These are phyloP conservation scores for Linum tenue DNA, from an alignment of 345 rosid species.

Conservation along the genomic window DNA sequence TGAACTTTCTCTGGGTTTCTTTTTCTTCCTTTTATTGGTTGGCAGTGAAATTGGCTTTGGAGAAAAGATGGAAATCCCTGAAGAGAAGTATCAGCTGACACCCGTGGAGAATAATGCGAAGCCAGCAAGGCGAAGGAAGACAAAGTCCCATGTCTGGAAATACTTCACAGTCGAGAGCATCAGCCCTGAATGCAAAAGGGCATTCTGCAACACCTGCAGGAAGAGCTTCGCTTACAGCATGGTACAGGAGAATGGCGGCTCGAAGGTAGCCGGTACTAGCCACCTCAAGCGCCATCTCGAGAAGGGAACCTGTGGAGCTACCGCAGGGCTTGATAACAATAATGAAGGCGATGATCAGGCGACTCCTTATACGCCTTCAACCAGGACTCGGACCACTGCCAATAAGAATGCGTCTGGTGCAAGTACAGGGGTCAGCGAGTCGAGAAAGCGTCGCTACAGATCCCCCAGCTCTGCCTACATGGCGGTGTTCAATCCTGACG, in stretches of 20 bases:
- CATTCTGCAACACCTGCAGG: slow-evolving; percentile 82
- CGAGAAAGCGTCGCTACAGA: slow-evolving; percentile 64
- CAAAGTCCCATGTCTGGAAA: slow-evolving; percentile 92
- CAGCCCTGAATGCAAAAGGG: slow-evolving; percentile 68
- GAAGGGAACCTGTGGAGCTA: slow-evolving; percentile 71
- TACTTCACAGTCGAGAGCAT: slow-evolving; percentile 68
- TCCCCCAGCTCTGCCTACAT: slow-evolving; percentile 31
- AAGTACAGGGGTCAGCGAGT: slow-evolving; percentile 24
- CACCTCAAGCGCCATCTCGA: slow-evolving; percentile 91
- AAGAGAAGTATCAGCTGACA: background rate
- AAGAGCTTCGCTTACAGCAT: slow-evolving; percentile 93
- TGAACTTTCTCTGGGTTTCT: background rate
- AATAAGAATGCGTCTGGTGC: slow-evolving; percentile 35
- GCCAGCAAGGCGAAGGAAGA: slow-evolving; percentile 54
- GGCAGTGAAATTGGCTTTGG: background rate
- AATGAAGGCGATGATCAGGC: background rate
- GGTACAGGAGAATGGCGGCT: slow-evolving; percentile 22
- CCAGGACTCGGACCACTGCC: slow-evolving; percentile 31
- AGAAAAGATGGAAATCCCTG: background rate
- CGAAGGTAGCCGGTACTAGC: slow-evolving; percentile 90
- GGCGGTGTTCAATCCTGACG: slow-evolving; percentile 57
- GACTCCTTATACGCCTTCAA: slow-evolving; percentile 29
- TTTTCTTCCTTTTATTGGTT: background rate
- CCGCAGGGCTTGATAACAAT: background rate
- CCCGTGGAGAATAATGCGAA: slow-evolving; percentile 32